Conservation (phyloP, 2,329 filamentous ascomycete species). For the Neocucurbitaria cava region DNA sequence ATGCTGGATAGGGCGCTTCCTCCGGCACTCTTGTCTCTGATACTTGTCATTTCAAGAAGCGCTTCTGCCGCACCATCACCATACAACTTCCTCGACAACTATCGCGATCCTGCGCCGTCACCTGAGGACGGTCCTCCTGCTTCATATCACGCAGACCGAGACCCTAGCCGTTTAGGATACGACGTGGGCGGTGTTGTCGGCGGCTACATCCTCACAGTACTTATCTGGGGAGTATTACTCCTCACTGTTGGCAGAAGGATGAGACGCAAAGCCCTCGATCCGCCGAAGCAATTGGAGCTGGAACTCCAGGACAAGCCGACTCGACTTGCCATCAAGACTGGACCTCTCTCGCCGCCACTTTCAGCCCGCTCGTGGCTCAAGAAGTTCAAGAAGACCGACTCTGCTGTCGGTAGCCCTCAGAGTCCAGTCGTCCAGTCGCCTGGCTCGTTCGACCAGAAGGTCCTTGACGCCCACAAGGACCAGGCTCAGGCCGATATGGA, state of each 20-base stretch:
- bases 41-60: constrained; percentile 30
- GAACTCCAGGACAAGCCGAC: constrained; percentile 61
- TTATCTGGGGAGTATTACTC: constrained; percentile 72
- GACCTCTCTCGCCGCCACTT: constrained; percentile 27
- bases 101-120: constrained; percentile 33
- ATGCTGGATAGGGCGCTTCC: constrained; percentile 39
- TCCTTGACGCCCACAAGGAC: constrained; percentile 76
- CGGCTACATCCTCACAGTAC: constrained; percentile 79
- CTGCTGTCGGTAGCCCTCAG: constrained; percentile 31
- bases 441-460: constrained; percentile 75
- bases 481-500: constrained; percentile 85
- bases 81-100: constrained; percentile 36
- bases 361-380: constrained; percentile 44
- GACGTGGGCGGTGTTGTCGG: constrained; percentile 85
- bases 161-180: constrained; percentile 70
- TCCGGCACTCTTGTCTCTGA: constrained; percentile 32
- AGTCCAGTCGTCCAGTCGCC: constrained; percentile 63
- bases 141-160: constrained; percentile 37
- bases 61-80: constrained; percentile 32
- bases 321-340: constrained; percentile 30
- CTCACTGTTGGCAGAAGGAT: constrained; percentile 55
- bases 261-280: constrained; percentile 57
- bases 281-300: constrained; percentile 60
- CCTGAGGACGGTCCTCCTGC: constrained; percentile 40
- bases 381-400: constrained; percentile 43